phyloP scores from a whole-genome alignment of 2,329 filamentous ascomycete genomes.

The Colletotrichum sp. region DNA sequence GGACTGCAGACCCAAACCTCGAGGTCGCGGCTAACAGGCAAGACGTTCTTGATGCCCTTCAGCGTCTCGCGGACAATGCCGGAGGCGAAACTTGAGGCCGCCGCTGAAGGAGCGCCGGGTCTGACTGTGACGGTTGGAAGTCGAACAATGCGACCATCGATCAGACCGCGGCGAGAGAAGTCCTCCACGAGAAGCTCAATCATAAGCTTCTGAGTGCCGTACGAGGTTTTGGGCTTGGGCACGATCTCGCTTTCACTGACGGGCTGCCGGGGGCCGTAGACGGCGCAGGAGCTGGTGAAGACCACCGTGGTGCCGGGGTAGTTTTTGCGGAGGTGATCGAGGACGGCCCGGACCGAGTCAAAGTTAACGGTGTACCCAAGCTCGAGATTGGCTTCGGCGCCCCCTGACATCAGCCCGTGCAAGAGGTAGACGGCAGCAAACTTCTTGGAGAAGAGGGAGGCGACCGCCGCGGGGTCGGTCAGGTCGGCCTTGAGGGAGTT shows the following conservation, averaged over 20 bases:
- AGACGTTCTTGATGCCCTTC: conserved; percentile 47
- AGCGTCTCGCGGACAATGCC: conserved; percentile 69
- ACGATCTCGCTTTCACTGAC: conserved; percentile 46
- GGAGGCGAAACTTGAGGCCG: conserved; percentile 64
- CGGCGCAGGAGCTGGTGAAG: conserved; percentile 65
- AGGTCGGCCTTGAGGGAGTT: conserved; percentile 34
- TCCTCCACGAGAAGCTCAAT: conserved; percentile 65
- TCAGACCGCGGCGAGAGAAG: conserved; percentile 52
- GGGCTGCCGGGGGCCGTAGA: conserved; percentile 53
- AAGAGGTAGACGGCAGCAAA: conserved; percentile 61
- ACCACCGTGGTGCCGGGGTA: conserved; percentile 58
- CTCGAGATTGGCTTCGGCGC: conserved; percentile 64
- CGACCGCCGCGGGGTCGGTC: conserved; percentile 34
- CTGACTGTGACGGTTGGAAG: conserved; percentile 67
- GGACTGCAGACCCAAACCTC: conserved; percentile 56
- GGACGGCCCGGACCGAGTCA: conserved; percentile 57
- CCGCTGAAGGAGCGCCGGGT: conserved; percentile 64
- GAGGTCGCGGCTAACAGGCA: conserved; percentile 48
- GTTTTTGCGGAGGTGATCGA: conserved; percentile 54
- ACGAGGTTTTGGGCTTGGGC: conserved; percentile 61
- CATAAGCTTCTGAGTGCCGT: conserved; percentile 68
- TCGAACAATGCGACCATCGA: conserved; percentile 63
- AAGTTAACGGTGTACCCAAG: conserved; percentile 61
- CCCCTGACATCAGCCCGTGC: conserved; percentile 69
- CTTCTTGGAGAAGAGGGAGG: conserved; percentile 30